These are phyloP conservation scores for Cercospora beticola DNA, from an alignment of 2,329 filamentous ascomycete species.

Conservation along the genomic window DNA sequence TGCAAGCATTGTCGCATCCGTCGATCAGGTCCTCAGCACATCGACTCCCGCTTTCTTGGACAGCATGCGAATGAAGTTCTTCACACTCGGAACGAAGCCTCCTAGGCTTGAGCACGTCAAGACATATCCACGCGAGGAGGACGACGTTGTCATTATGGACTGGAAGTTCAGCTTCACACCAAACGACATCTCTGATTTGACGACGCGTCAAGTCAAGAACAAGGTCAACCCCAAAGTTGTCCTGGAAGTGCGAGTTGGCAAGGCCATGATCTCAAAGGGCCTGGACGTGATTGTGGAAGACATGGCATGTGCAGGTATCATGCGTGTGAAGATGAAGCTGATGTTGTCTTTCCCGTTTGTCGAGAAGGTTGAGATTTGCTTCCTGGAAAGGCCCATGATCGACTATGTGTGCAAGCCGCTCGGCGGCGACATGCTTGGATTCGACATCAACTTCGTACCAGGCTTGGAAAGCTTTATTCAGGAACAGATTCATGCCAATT, in stretches of 20 bases:
- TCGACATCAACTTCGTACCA: slow-evolving; percentile 99
- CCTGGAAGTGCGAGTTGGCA: slow-evolving; percentile 89
- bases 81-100: slow-evolving; percentile 90
- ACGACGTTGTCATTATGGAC: slow-evolving; percentile 96
- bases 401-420: slow-evolving; percentile 98
- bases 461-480: slow-evolving; percentile 90
- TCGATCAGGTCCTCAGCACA: slow-evolving; percentile 92
- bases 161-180: slow-evolving; percentile 99
- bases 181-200: slow-evolving; percentile 90
- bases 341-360: slow-evolving; percentile 95
- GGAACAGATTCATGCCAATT: slow-evolving; percentile 91
- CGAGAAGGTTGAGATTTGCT: slow-evolving; percentile 91
- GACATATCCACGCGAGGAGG: slow-evolving; percentile 92
- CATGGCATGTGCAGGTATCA: slow-evolving; percentile 91
- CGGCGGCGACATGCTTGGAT: slow-evolving; percentile 90
- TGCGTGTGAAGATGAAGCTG: slow-evolving; percentile 97
- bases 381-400: slow-evolving; percentile 82
- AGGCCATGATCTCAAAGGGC: slow-evolving; percentile 95
- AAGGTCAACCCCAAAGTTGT: slow-evolving; percentile 97
- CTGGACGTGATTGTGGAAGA: slow-evolving; percentile 97
- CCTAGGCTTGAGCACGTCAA: slow-evolving; percentile 97
- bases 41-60: slow-evolving; percentile 91
- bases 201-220: slow-evolving; percentile 82
- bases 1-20: slow-evolving; percentile 85
- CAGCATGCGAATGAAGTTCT: slow-evolving; percentile 88